These are phyloP conservation scores for Solanum sejunctum DNA, from an alignment of 257 asterid species.

Conservation along the genomic window DNA sequence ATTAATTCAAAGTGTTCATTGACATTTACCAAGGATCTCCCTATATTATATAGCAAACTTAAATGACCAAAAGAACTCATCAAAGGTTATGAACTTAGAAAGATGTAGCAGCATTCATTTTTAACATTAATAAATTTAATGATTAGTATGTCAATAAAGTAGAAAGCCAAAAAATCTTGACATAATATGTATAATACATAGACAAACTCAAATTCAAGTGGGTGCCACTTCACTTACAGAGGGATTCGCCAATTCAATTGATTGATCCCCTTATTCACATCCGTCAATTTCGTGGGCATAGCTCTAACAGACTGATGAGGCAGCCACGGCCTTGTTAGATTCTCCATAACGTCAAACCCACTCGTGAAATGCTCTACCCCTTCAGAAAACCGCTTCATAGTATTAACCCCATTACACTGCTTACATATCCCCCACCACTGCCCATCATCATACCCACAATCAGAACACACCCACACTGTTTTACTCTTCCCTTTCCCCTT, in stretches of 20 bases:
- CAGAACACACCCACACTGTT: constrained; percentile 57
- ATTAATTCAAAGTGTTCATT: neutral
- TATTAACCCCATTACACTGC: constrained; percentile 50
- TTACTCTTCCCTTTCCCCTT: constrained; percentile 55
- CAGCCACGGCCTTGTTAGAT: constrained; percentile 47
- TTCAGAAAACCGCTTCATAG: constrained; percentile 49
- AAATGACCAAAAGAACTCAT: neutral
- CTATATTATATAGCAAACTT: neutral
- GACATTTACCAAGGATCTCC: neutral
- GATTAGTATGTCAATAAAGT: neutral
- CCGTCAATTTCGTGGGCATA: constrained; percentile 48
- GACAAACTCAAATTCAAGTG: neutral
- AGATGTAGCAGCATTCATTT: neutral
- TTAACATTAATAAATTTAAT: neutral
- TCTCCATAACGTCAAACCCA: constrained; percentile 48
- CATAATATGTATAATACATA: neutral
- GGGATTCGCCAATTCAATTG: constrained; percentile 62
- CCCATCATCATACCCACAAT: constrained; percentile 71
- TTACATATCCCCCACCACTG: constrained; percentile 98
- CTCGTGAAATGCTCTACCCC: constrained; percentile 9
- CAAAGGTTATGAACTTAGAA: neutral
- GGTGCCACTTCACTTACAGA: constrained; percentile 33
- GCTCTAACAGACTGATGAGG: constrained; percentile 23
- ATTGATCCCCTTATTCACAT: constrained; percentile 43
- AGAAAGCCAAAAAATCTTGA: neutral